Conservation (phyloP, 768 basidiomycete genomes). For the Lentinula detonsa region DNA sequence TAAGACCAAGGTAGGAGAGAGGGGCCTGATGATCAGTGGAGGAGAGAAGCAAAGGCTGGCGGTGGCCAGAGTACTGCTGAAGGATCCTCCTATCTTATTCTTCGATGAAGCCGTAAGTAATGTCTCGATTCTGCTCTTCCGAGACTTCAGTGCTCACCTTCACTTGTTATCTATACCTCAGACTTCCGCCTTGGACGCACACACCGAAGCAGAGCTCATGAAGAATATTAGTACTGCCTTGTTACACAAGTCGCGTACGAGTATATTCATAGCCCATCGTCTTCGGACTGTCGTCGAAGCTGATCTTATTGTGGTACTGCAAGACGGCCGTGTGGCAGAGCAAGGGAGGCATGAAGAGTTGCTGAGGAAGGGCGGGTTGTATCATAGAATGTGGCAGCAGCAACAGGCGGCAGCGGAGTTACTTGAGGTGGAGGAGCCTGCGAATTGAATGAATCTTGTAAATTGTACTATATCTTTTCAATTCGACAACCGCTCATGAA, state of each 20-base stretch:
- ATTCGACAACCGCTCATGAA: neutral
- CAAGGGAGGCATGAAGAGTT: conserved; percentile 91
- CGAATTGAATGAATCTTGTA: conserved; percentile 15
- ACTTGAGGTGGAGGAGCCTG: neutral
- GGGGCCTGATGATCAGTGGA: conserved; percentile 97
- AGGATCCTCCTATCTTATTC: conserved; percentile 94
- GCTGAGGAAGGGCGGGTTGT: conserved; percentile 62
- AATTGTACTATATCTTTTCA: neutral
- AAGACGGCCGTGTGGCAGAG: conserved; percentile 87
- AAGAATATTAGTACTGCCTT: conserved; percentile 81
- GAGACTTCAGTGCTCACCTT: neutral
- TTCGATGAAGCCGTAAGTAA: conserved; percentile 92
- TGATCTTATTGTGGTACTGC: conserved; percentile 92
- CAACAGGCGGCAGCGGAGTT: conserved; percentile 41
- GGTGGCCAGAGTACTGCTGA: conserved; percentile 86
- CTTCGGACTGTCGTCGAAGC: conserved; percentile 87
- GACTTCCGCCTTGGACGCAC: conserved; percentile 95
- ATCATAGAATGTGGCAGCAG: conserved; percentile 78
- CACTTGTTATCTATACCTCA: conserved; percentile 20
- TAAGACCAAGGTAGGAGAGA: conserved; percentile 86
- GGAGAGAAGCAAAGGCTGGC: conserved; percentile 98
- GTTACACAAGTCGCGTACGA: conserved; percentile 75
- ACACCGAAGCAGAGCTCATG: conserved; percentile 95
- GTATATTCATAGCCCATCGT: conserved; percentile 95
- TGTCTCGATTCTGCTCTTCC: conserved; percentile 6